Conservation (phyloP, 2,329 filamentous ascomycete genomes). For the Exophiala xenobiotica region DNA sequence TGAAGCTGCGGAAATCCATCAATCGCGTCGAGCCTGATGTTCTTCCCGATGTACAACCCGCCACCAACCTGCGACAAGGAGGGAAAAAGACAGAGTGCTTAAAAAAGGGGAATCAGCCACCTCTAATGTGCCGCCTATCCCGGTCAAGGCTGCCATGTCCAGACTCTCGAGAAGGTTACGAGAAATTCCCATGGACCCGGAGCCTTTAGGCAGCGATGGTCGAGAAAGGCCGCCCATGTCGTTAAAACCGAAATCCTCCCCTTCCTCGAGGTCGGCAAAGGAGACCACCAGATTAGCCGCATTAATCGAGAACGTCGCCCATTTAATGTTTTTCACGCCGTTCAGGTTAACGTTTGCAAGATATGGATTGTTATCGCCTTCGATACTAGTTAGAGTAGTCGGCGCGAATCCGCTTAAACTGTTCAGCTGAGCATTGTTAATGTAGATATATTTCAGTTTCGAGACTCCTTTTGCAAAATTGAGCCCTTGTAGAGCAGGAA, state of each 20-base stretch:
- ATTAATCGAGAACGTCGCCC: conserved; percentile 77
- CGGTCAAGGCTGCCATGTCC: conserved; percentile 47
- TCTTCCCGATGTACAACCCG: conserved; percentile 85
- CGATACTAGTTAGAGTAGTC: conserved; percentile 66
- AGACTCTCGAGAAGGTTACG: conserved; percentile 50
- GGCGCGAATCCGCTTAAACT: conserved; percentile 80
- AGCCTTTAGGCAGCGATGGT: too few species aligned
- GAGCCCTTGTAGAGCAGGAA: conserved; percentile 63
- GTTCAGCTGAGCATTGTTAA: conserved; percentile 82
- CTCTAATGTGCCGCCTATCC: conserved; percentile 51
- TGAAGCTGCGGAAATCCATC: conserved; percentile 67
- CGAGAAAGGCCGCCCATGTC: too few species aligned
- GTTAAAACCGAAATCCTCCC: too few species aligned
- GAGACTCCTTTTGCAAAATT: conserved; percentile 65
- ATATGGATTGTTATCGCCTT: conserved; percentile 87
- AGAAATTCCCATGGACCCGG: too few species aligned
- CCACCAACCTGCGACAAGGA: conserved; percentile 67
- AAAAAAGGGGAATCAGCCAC: conserved; percentile 58
- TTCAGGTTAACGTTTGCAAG: conserved; percentile 71
- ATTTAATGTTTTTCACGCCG: conserved; percentile 72
- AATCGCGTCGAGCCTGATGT: conserved; percentile 69
- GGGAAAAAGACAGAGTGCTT: conserved; percentile 79
- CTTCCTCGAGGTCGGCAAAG: conserved; percentile 75
- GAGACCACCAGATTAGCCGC: conserved; percentile 67
- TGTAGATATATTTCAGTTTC: conserved; percentile 65